Conservation (phyloP, 2,329 filamentous ascomycete genomes). For the Exophiala mesophila region DNA sequence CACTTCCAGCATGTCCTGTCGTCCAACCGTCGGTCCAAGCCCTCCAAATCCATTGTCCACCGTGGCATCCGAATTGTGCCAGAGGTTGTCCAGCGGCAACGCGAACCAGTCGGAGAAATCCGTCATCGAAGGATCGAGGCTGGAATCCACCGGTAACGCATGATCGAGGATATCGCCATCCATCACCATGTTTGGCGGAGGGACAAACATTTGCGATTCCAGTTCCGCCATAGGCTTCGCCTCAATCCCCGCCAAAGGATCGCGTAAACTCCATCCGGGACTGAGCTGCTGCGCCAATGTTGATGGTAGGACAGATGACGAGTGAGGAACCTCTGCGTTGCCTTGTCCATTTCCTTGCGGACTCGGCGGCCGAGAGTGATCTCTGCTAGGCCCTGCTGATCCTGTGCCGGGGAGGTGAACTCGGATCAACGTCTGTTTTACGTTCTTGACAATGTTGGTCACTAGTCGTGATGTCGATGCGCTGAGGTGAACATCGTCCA, state of each 20-base stretch:
- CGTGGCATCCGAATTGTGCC: conserved; percentile 43
- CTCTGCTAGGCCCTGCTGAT: conserved; percentile 30
- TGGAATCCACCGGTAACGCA: conserved; percentile 14
- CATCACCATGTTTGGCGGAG: conserved; percentile 22
- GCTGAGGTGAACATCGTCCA: conserved; percentile 62
- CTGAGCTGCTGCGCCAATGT: conserved; percentile 12
- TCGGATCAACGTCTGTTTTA: conserved; percentile 26
- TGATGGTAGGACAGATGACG: conserved; percentile 10
- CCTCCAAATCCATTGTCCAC: conserved; percentile 54
- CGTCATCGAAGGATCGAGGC: conserved; percentile 18
- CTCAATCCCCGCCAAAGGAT: conserved; percentile 25
- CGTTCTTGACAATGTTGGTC: conserved; percentile 45
- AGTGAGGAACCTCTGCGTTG: conserved; percentile 25
- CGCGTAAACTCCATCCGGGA: conserved; percentile 11
- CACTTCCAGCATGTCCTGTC: conserved; percentile 46
- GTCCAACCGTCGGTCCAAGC: conserved; percentile 57
- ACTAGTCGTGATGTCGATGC: conserved; percentile 59
- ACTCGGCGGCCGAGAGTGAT: conserved; percentile 33
- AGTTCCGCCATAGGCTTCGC: conserved; percentile 26
- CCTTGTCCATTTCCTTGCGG: conserved; percentile 15
- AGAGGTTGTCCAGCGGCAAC: conserved; percentile 56
- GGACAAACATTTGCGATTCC: conserved; percentile 25
- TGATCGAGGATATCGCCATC: conserved; percentile 26
- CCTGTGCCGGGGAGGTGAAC: conserved; percentile 21
- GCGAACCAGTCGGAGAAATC: conserved; percentile 52